Conservation (phyloP, 257 asterid genomes). For the Nicotiana tomentosiformis region DNA sequence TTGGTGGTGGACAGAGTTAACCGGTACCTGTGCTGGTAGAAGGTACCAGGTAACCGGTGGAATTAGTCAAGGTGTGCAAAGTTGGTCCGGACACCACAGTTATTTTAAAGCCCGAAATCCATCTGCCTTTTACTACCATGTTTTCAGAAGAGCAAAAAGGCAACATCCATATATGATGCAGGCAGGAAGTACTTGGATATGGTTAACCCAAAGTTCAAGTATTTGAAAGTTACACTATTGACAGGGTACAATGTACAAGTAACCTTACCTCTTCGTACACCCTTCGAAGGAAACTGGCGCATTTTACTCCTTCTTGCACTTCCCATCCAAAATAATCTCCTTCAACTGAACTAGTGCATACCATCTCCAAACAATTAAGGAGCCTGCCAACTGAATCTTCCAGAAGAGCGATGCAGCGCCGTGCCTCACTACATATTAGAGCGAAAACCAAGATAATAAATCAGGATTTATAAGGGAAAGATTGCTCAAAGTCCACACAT, state of each 20-base stretch:
- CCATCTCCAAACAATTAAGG: constrained; percentile 78
- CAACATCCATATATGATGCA: neutral
- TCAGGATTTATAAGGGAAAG: neutral
- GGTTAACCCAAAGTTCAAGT: neutral
- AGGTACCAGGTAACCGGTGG: no score
- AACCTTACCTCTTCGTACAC: constrained; percentile 80
- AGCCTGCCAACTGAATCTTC: constrained; percentile 70
- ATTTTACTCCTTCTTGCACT: constrained; percentile 65
- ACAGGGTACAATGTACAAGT: constrained; percentile 10
- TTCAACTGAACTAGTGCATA: constrained; percentile 23
- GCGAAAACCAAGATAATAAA: neutral
- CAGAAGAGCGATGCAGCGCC: constrained; percentile 55
- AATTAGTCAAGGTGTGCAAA: no score
- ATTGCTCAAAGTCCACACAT: neutral
- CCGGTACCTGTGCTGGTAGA: no score
- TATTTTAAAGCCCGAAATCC: neutral
- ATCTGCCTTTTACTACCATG: neutral
- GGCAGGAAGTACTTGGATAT: neutral
- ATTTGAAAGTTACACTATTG: neutral
- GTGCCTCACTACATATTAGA: constrained; percentile 49
- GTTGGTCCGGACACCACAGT: no score
- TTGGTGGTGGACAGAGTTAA: no score
- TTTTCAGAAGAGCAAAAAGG: neutral
- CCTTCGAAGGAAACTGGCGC: constrained; percentile 77
- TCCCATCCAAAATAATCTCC: constrained; percentile 46